Conservation (phyloP, 179 eudicot species). For the Monotropa hypopitys region DNA sequence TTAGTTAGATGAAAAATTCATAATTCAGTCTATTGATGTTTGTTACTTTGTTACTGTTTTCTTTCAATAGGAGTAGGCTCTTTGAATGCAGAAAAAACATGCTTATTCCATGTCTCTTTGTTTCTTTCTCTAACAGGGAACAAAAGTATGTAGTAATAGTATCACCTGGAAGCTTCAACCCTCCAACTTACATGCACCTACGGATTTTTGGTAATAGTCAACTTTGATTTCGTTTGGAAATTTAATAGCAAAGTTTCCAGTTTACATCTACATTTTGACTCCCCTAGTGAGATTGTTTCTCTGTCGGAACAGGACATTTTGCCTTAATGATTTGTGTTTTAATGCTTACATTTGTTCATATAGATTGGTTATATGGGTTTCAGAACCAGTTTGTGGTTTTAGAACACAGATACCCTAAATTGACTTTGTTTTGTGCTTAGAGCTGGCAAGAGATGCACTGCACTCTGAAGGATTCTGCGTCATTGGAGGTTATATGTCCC, state of each 20-base stretch:
- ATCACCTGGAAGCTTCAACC: constrained; percentile 88
- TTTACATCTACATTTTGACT: neutral
- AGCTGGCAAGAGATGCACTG: constrained; percentile 80
- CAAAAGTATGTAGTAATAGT: constrained; percentile 45
- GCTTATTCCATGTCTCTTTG: constrained; percentile 2
- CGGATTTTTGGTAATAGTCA: constrained; percentile 65
- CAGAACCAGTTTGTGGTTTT: neutral
- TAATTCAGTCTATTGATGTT: neutral
- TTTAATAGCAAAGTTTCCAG: neutral
- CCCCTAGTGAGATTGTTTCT: neutral
- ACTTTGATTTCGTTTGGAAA: neutral
- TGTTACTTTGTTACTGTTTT: neutral
- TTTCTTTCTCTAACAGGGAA: constrained; percentile 22
- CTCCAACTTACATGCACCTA: constrained; percentile 92
- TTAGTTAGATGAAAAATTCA: neutral
- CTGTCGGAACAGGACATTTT: neutral
- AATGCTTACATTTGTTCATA: neutral
- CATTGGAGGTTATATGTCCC: constrained; percentile 95
- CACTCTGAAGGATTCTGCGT: constrained; percentile 57
- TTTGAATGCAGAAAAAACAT: neutral
- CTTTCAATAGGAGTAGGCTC: neutral
- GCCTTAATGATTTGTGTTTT: neutral
- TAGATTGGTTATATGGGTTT: neutral
- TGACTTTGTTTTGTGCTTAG: constrained; percentile 25
- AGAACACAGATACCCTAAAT: neutral